These are phyloP conservation scores for Hypericum androsaemum DNA, from an alignment of 345 rosid genomes.

Conservation along the genomic window DNA sequence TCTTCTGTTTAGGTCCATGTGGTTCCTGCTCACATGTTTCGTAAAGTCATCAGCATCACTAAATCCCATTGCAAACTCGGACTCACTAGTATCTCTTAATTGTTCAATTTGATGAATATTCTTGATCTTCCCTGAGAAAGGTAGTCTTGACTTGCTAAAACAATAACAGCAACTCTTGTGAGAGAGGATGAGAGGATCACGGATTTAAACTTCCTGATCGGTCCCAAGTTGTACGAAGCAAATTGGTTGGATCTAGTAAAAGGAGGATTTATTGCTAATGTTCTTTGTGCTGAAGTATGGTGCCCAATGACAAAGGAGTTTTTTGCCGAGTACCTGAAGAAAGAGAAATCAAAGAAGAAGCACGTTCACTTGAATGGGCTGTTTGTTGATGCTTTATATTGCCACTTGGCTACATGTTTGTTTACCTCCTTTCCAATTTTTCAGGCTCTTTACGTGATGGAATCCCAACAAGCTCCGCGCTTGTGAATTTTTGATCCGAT, in stretches of 20 bases:
- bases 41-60: conserved; percentile 91
- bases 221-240: conserved; percentile 95
- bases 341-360: conserved; percentile 89
- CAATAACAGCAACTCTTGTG: conserved; percentile 80
- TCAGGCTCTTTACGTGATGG: conserved; percentile 98
- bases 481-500: conserved; percentile 81
- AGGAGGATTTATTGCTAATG: conserved; percentile 98
- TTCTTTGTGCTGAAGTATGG: conserved; percentile 99
- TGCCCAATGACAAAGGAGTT: conserved; percentile 98
- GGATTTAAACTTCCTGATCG: conserved; percentile 94
- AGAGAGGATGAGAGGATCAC: conserved; percentile 99
- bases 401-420: not conserved
- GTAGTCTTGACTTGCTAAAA: conserved; percentile 10
- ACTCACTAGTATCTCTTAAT: conserved; percentile 57
- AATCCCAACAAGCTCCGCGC: conserved; percentile 97
- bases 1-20: conserved; percentile 63
- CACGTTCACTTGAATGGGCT: conserved; percentile 36
- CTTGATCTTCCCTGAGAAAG: conserved; percentile 6
- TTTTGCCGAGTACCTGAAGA: conserved; percentile 88
- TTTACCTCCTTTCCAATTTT: conserved; percentile 5
- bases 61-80: conserved; percentile 99
- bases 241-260: conserved; percentile 97
- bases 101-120: conserved; percentile 4
- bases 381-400: not conserved
- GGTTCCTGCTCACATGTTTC: conserved; percentile 98